Evolutionary conservation across 2,329 filamentous ascomycete genomes (phyloP).

Genomic region (Alternaria infectoria): DNA sequence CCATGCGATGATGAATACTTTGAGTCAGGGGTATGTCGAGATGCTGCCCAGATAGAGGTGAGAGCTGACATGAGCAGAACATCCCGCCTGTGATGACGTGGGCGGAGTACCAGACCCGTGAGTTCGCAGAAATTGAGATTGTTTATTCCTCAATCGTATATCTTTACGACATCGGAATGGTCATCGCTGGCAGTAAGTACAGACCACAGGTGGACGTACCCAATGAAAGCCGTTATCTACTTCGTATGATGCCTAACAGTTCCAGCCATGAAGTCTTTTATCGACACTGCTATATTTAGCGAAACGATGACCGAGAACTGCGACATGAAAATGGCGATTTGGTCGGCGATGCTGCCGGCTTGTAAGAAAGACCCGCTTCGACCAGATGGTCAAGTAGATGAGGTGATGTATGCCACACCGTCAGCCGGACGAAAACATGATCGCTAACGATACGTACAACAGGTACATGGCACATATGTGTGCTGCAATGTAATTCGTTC

Average conservation of each 20-base stretch:
- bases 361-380: slow-evolving; percentile 73
- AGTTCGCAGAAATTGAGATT: slow-evolving; percentile 73
- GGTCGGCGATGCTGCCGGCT: slow-evolving; percentile 77
- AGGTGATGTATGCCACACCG: slow-evolving; percentile 66
- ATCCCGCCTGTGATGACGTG: slow-evolving; percentile 57
- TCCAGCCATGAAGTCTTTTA: slow-evolving; percentile 57
- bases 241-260: slow-evolving; percentile 4
- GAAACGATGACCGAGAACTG: slow-evolving; percentile 70
- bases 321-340: slow-evolving; percentile 70
- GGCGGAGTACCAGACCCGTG: slow-evolving; percentile 74
- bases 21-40: slow-evolving; percentile 38
- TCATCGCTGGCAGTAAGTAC: slow-evolving; percentile 65
- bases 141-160: slow-evolving; percentile 85
- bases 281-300: slow-evolving; percentile 25
- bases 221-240: neutral
- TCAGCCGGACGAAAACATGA: neutral
- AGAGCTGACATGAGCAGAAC: slow-evolving; percentile 23
- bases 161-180: slow-evolving; percentile 75
- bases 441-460: neutral
- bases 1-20: slow-evolving; percentile 83
- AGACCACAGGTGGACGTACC: neutral
- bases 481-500: slow-evolving; percentile 52
- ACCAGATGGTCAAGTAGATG: slow-evolving; percentile 73
- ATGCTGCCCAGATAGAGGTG: neutral
- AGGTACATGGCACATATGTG: slow-evolving; percentile 84